phyloP scores from a whole-genome alignment of 2,329 filamentous ascomycete genomes.

The Fusarium cyanostomum region DNA sequence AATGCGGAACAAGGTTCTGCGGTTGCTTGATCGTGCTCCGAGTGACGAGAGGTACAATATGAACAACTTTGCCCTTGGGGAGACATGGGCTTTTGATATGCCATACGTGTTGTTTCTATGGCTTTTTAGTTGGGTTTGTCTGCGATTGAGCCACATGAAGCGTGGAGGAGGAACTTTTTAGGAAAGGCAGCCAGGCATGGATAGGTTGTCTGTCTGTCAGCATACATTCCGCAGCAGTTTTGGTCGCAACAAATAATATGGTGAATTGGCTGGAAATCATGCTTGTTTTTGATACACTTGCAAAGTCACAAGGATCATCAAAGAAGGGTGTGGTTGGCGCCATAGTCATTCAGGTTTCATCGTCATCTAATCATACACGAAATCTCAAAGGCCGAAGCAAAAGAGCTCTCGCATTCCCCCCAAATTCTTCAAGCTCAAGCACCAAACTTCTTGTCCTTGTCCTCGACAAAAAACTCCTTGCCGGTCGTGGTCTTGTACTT shows the following conservation, averaged over 20 bases:
- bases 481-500: constrained; percentile 77
- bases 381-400: neutral
- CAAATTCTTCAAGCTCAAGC: constrained; percentile 2
- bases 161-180: no score
- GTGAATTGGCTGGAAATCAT: neutral
- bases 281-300: neutral
- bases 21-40: neutral
- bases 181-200: neutral
- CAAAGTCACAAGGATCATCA: neutral
- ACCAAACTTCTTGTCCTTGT: constrained; percentile 65
- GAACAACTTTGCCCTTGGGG: neutral
- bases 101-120: no score
- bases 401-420: neutral
- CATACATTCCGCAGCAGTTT: neutral
- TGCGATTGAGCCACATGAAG: no score
- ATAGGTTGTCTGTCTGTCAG: neutral
- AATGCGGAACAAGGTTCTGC: neutral
- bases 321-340: neutral
- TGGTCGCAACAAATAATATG: neutral
- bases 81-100: neutral
- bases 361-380: constrained; percentile 10
- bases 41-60: neutral
- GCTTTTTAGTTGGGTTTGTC: no score
- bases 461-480: constrained; percentile 73
- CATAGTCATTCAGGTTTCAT: constrained; percentile 9